Conservation (phyloP, 2,329 filamentous ascomycete genomes). For the Fusarium mexicanum region DNA sequence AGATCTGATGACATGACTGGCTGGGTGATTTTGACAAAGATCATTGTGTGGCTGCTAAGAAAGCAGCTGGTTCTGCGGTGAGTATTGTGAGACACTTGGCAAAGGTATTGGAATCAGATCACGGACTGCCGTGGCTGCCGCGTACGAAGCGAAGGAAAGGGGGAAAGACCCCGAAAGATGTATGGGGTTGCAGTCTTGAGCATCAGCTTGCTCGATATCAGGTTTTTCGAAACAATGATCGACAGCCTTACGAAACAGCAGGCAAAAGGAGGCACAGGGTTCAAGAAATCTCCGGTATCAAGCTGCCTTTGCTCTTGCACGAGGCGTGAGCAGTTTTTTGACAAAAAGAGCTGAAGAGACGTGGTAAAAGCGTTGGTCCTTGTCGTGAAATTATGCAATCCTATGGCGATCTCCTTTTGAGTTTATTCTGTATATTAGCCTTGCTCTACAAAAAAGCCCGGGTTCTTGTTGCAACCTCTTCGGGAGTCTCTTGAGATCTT, state of each 20-base stretch:
- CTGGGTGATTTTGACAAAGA: background rate
- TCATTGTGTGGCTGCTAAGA: conserved; percentile 29
- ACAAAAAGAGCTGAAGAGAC: background rate
- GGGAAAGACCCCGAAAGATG: conserved; percentile 7
- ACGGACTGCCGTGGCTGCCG: background rate
- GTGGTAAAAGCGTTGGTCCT: background rate
- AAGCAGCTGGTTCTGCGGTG: conserved; percentile 5
- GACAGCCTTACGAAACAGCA: conserved; percentile 5
- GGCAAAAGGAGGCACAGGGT: background rate
- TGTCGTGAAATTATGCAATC: background rate
- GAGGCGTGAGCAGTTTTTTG: background rate
- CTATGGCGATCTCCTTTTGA: background rate
- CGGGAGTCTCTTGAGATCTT: conserved; percentile 11
- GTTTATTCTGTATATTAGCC: background rate
- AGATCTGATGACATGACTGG: conserved; percentile 25
- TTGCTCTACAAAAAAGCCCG: background rate
- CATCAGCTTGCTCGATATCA: conserved; percentile 15
- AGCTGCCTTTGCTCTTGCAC: background rate
- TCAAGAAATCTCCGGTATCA: background rate
- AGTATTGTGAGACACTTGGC: conserved; percentile 30
- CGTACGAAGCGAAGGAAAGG: conserved; percentile 1
- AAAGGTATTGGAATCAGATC: conserved; percentile 12
- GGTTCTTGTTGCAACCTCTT: background rate
- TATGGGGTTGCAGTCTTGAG: conserved; percentile 11
- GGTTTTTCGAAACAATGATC: conserved; percentile 4